A percentile compares a stretch with the other conserved stretches of the same genome.
Conservation (phyloP, 106 monocot genomes). For the Dendrobium catenatum region DNA sequence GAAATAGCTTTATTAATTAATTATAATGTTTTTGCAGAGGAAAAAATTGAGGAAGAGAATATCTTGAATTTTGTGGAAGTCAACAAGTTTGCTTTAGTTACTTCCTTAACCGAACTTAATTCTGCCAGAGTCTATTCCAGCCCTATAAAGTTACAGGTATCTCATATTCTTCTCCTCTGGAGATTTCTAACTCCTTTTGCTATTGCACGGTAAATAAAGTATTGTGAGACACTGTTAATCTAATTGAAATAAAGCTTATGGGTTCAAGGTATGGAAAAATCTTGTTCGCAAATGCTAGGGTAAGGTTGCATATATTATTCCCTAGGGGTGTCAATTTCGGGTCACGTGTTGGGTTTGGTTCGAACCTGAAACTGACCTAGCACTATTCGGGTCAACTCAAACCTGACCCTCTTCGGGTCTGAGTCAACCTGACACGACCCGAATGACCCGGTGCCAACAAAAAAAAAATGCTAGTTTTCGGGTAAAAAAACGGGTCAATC, state of each 20-base stretch:
- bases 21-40: conserved; percentile 43
- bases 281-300: not conserved
- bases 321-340: not conserved
- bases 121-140: conserved; percentile 78
- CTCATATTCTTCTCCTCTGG: not conserved
- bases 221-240: not conserved
- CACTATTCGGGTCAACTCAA: too few relatives aligned
- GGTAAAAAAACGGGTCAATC: too few relatives aligned
- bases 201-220: not conserved
- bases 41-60: conserved; percentile 47
- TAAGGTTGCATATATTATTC: not conserved
- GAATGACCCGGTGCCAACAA: too few relatives aligned
- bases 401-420: too few relatives aligned
- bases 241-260: not conserved
- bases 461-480: too few relatives aligned
- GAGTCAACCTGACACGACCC: too few relatives aligned
- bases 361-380: too few relatives aligned
- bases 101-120: conserved; percentile 78
- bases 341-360: too few relatives aligned
- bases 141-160: conserved; percentile 75
- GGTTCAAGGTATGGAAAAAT: not conserved
- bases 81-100: conserved; percentile 80
- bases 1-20: not conserved
- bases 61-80: conserved; percentile 78
- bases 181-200: not conserved